Evolutionary conservation across 2,329 filamentous ascomycete species (phyloP).

Genomic region (Aspergillus quadricinctus): DNA sequence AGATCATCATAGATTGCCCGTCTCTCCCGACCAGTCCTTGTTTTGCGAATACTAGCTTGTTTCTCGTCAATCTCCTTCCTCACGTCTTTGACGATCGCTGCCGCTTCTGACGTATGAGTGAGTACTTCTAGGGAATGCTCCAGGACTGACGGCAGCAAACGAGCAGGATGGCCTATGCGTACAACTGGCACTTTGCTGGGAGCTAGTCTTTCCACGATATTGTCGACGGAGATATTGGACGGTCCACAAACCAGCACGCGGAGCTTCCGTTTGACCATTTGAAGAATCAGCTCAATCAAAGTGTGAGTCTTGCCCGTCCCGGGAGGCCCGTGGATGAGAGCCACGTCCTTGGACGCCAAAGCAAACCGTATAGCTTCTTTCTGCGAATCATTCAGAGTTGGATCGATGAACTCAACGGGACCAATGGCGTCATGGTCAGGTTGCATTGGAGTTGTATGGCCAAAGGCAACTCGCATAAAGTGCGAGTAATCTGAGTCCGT

Average conservation of each 20-base stretch:
- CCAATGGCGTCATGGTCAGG: conserved; percentile 44
- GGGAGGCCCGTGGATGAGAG: conserved; percentile 89
- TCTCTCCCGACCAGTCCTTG: conserved; percentile 72
- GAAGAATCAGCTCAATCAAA: conserved; percentile 89
- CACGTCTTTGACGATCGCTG: conserved; percentile 82
- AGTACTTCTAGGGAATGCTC: conserved; percentile 88
- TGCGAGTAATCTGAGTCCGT: conserved; percentile 52
- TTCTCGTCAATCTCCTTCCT: conserved; percentile 90
- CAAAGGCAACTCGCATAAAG: conserved; percentile 59
- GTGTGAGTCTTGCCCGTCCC: conserved; percentile 98
- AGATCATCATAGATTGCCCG: conserved; percentile 80
- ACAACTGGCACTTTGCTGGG: conserved; percentile 82
- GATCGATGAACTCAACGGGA: conserved; percentile 52
- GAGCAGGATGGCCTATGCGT: conserved; percentile 86
- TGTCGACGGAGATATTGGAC: conserved; percentile 96
- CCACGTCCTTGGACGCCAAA: conserved; percentile 73
- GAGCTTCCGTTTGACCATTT: conserved; percentile 68
- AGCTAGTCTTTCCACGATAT: conserved; percentile 88
- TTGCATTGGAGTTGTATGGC: conserved; percentile 51
- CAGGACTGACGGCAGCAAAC: conserved; percentile 80
- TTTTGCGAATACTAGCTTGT: conserved; percentile 83
- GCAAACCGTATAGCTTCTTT: conserved; percentile 72
- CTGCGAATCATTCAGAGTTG: conserved; percentile 57
- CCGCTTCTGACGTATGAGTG: conserved; percentile 85
- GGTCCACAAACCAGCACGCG: conserved; percentile 91